Conservation (phyloP, 352 stramenopile genomes). For the Globisporangium recalcitrans region DNA sequence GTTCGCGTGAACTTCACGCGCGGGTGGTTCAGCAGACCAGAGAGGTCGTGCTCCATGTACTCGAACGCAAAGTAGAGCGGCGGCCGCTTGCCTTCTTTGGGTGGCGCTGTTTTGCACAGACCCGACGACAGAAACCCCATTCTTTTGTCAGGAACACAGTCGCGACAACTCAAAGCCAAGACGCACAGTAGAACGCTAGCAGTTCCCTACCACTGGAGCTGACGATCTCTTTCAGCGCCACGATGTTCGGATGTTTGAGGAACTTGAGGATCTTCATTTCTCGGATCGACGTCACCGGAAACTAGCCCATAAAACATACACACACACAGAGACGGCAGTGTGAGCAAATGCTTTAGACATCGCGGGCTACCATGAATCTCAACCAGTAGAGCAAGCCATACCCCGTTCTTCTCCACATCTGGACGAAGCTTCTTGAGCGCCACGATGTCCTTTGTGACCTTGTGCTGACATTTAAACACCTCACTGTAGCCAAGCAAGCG, state of each 20-base stretch:
- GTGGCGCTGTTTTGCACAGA: constrained; percentile 33
- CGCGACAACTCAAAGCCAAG: not conserved
- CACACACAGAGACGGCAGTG: not conserved
- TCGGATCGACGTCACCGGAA: constrained; percentile 93
- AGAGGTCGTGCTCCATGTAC: constrained; percentile 86
- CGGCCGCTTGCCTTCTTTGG: constrained; percentile 78
- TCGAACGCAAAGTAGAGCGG: constrained; percentile 86
- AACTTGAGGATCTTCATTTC: constrained; percentile 98
- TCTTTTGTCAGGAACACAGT: not conserved
- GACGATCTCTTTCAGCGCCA: constrained; percentile 95
- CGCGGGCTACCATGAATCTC: too few species aligned
- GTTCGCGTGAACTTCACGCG: constrained; percentile 79
- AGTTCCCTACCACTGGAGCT: constrained; percentile 53
- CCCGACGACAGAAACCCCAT: constrained; percentile 4
- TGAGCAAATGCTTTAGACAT: too few species aligned
- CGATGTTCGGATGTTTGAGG: constrained; percentile 92
- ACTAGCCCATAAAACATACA: too few species aligned
- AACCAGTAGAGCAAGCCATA: constrained; percentile 21
- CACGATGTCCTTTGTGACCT: constrained; percentile 83
- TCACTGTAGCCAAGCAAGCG: constrained; percentile 37
- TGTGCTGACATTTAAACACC: constrained; percentile 87
- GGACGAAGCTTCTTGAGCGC: constrained; percentile 82
- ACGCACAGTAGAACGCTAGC: not conserved
- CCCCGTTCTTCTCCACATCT: constrained; percentile 84
- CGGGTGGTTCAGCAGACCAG: constrained; percentile 75